Conservation (phyloP, 176 grass and related monocot genomes). For the Carex littledalei region DNA sequence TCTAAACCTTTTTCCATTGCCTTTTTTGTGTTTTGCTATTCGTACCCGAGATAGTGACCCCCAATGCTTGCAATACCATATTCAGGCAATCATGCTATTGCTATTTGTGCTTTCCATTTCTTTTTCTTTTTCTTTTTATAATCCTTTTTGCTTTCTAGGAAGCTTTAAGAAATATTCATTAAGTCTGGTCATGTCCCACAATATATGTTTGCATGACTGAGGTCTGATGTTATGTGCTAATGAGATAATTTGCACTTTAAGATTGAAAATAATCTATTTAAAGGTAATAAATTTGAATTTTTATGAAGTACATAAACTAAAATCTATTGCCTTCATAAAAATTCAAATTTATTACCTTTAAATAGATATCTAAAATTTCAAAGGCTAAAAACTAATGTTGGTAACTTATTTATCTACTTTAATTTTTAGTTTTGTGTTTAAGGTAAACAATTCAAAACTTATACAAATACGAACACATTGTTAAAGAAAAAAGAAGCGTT, state of each 20-base stretch:
- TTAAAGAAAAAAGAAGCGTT: neutral
- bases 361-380: neutral
- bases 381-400: neutral
- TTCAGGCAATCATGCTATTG: too few species aligned
- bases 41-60: conserved; percentile 17
- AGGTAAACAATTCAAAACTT: neutral
- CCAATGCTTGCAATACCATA: neutral
- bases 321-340: too few species aligned
- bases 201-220: neutral
- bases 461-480: neutral
- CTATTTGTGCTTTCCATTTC: neutral
- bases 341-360: too few species aligned
- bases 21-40: conserved; percentile 24
- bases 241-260: neutral
- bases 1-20: conserved; percentile 5
- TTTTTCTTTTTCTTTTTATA: neutral
- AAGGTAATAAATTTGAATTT: too few species aligned
- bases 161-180: neutral
- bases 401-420: neutral
- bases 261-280: neutral
- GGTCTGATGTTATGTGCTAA: neutral
- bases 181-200: neutral
- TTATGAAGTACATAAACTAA: too few species aligned
- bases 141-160: neutral
- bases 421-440: neutral